phyloP scores from a whole-genome alignment of 2,329 filamentous ascomycete genomes.

The Talaromyces sp. region DNA sequence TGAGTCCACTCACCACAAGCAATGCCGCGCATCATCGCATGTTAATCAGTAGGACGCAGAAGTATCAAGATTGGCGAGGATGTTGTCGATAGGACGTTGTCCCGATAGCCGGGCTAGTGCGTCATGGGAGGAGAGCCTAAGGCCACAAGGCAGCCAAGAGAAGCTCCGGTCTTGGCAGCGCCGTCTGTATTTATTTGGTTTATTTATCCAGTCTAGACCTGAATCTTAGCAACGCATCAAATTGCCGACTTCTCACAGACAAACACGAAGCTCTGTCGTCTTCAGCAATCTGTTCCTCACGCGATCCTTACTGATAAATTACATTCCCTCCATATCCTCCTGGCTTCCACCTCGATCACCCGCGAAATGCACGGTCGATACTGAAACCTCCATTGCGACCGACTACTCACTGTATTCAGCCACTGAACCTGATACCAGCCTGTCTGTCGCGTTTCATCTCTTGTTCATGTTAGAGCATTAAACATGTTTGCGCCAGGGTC shows the following conservation, averaged over 20 bases:
- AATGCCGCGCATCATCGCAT: not conserved
- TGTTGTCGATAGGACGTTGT: not conserved
- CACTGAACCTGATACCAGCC: not conserved
- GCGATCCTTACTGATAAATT: not conserved
- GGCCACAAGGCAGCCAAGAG: not conserved
- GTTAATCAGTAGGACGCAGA: not conserved
- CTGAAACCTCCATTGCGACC: not conserved
- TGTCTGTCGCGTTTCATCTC: not conserved
- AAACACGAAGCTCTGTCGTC: not conserved
- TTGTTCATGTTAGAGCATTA: not conserved
- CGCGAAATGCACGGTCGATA: slow-evolving; percentile 3
- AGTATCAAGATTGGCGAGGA: not conserved
- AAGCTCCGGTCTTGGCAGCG: slow-evolving; percentile 2
- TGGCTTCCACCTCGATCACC: not conserved
- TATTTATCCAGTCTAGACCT: not conserved
- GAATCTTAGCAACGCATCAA: not conserved
- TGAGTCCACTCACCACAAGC: not conserved
- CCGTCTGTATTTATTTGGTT: not conserved
- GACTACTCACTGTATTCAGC: not conserved
- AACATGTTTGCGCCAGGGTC: slow-evolving; percentile 42
- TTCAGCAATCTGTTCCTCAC: not conserved
- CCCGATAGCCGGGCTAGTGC: slow-evolving; percentile 2
- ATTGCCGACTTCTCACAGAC: not conserved
- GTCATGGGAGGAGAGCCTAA: not conserved
- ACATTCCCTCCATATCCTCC: not conserved